Evolutionary conservation across 495 filamentous ascomycete species (phyloP).

Genomic region (Penicilliopsis zonata): DNA sequence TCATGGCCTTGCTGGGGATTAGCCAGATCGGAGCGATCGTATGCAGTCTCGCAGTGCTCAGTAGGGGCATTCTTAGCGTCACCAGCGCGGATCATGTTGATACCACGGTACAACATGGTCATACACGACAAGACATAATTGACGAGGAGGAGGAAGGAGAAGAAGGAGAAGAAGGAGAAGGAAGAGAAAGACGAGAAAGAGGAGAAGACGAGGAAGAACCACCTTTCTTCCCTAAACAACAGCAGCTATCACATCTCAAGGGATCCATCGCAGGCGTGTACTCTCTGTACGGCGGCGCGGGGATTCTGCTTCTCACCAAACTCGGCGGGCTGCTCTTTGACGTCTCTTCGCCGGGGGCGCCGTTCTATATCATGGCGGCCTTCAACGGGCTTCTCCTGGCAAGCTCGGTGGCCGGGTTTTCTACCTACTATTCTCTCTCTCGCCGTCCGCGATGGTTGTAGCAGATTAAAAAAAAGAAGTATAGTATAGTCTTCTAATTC

Average conservation of each 20-base stretch:
- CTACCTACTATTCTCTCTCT: no score
- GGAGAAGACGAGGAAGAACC: slow-evolving; percentile 19
- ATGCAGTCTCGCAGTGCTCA: slow-evolving; percentile 76
- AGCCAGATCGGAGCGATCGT: slow-evolving; percentile 95
- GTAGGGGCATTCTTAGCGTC: slow-evolving; percentile 54
- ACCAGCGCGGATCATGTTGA: slow-evolving; percentile 21
- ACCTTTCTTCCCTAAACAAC: slow-evolving; percentile 10
- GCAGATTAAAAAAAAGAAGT: no score
- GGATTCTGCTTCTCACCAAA: slow-evolving; percentile 86
- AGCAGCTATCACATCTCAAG: slow-evolving; percentile 50
- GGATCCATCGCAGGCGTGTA: slow-evolving; percentile 92
- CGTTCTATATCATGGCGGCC: slow-evolving; percentile 83
- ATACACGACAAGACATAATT: no score
- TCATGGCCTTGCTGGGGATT: slow-evolving; percentile 69
- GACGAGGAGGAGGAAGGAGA: slow-evolving; percentile 16
- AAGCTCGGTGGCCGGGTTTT: slow-evolving; percentile 14
- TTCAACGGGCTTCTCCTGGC: slow-evolving; percentile 69
- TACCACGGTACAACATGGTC: no score
- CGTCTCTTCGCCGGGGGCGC: slow-evolving; percentile 50
- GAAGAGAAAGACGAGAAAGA: slow-evolving; percentile 2
- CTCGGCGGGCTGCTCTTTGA: slow-evolving; percentile 83
- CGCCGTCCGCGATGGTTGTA: no score
- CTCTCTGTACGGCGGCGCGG: slow-evolving; percentile 78
- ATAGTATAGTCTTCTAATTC: no score
- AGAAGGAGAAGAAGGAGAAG: not conserved